Evolutionary conservation across 2,329 filamentous ascomycete species (phyloP), one percentile per base, ranked within the genome.

Genomic region (Colletotrichum cuscutae): DNA sequence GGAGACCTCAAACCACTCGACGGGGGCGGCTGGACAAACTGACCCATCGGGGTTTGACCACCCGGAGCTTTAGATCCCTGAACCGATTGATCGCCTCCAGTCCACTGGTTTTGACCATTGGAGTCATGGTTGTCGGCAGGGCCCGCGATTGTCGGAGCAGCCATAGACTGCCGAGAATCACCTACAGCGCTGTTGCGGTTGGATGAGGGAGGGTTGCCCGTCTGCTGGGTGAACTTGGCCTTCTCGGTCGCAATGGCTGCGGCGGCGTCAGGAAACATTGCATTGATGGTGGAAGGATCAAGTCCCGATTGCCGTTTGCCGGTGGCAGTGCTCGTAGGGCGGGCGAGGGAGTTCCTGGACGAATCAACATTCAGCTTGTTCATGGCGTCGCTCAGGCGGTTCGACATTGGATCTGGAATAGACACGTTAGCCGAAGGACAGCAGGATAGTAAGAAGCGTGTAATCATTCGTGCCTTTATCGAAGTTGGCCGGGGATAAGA

Each of bases 221-320:
- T 98, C 81, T 97, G 94, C 82, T 98, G 95, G 22, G 95, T 97
- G 80, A 97, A 98, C 82, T 98, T 97, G 71, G 95, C 96, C 86
- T 98, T 98, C 83, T 99, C 96, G 74, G 97, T 97, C 30, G 96
- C 96, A 82, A 99, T 98, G n/a, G 97, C 97, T 54, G 96, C 96
- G 15, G 97, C 97, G 57, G 97, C 97, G 85, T 99, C 97, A 7
- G 97, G 97, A 82, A 99, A 99, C 97, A 99, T 98, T 78, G 95
- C 95, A 83, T 98, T 98, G 84, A 99, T 98, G 28, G 95, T 97
- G 37, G 93, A 95, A 5, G 94, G 89, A 81, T 98, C 96, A 69
- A 99, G 91, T n/a, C 93, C 95, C 58, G 97, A 98, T 81, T 97
- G 97, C 77, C 97, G 92, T 86, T 98, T 98, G 64, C 92, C 90